These are phyloP conservation scores for Cyclostephanos invisitatus DNA, from an alignment of 108 stramenopile species.

Conservation along the genomic window DNA sequence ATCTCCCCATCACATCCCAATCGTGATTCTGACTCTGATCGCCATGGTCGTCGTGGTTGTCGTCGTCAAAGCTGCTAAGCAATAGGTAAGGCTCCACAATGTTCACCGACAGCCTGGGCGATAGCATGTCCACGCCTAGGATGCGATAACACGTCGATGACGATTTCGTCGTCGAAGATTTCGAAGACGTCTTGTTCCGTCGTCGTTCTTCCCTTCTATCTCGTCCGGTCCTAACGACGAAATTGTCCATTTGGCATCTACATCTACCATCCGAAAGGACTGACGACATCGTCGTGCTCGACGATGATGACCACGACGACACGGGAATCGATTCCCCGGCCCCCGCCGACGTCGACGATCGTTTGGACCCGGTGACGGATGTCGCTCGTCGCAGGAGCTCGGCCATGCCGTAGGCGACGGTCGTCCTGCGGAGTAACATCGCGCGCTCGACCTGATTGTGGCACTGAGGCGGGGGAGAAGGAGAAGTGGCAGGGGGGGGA, in stretches of 20 bases:
- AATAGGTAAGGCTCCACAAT: slow-evolving; percentile 17
- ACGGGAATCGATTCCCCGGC: too few species aligned
- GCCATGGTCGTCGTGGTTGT: slow-evolving; percentile 8
- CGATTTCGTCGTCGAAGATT: background rate
- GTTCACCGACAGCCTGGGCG: slow-evolving; percentile 16
- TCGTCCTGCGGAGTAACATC: slow-evolving; percentile 24
- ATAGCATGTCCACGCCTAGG: slow-evolving; percentile 39
- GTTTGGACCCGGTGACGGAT: background rate
- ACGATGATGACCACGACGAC: background rate
- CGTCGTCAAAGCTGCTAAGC: slow-evolving; percentile 4
- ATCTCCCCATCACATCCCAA: background rate
- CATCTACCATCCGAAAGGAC: background rate
- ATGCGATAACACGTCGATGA: slow-evolving; percentile 11
- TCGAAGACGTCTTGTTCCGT: background rate
- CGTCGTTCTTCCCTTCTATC: background rate
- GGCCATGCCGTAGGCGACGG: slow-evolving; percentile 38
- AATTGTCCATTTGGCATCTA: background rate
- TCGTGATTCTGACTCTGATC: background rate
- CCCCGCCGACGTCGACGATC: too few species aligned
- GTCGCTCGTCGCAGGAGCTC: slow-evolving; percentile 23
- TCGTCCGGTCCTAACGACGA: background rate
- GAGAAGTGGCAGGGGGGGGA: too few species aligned
- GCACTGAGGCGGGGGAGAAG: too few species aligned
- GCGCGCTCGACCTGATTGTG: background rate
- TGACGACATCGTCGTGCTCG: background rate